Conservation (phyloP, 768 basidiomycete species). For the Auricularia heimuer region DNA sequence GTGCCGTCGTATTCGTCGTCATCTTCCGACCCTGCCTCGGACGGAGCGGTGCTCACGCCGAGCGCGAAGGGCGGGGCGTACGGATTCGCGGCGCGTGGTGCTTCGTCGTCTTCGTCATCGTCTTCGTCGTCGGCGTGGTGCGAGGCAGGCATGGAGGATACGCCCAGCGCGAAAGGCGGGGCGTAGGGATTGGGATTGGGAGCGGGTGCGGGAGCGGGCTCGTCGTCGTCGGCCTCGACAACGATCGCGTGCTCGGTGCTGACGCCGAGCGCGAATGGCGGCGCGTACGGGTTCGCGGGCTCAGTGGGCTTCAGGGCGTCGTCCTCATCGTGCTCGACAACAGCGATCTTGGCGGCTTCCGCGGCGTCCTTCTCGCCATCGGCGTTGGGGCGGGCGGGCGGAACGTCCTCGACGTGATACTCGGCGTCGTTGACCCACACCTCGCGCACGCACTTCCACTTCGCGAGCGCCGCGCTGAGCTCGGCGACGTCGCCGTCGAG, state of each 20-base stretch:
- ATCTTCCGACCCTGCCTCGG: no score
- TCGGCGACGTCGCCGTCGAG: no score
- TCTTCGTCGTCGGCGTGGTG: background rate
- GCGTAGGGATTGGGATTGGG: background rate
- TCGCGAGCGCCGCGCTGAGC: no score
- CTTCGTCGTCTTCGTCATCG: background rate
- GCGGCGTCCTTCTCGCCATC: background rate
- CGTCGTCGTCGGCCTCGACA: background rate
- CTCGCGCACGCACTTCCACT: no score
- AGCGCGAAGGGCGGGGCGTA: background rate
- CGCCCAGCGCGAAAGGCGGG: background rate
- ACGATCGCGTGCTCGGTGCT: background rate
- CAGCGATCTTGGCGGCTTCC: background rate
- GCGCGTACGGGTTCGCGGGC: background rate
- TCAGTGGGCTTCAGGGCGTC: background rate
- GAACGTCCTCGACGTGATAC: no score
- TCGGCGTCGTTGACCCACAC: no score
- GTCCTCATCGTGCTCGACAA: background rate
- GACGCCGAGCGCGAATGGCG: background rate
- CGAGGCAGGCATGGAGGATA: background rate
- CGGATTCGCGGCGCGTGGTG: background rate
- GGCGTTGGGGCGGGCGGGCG: no score
- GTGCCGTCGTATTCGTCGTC: background rate
- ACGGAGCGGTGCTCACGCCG: background rate
- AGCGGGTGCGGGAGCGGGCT: background rate